phyloP scores from a whole-genome alignment of 177 flowering plant genomes.

The Vitis hybrid region DNA sequence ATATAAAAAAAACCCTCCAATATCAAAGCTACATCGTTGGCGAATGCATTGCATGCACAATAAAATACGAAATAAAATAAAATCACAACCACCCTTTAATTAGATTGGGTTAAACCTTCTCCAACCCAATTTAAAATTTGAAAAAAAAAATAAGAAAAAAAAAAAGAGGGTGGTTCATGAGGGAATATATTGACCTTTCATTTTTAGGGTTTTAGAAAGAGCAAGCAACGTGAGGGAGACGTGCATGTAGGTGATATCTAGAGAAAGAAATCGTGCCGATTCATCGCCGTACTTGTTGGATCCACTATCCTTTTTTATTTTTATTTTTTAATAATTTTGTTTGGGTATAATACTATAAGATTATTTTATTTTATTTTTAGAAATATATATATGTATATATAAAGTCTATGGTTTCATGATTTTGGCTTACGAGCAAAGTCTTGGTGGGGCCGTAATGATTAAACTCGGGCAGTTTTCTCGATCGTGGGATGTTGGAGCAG shows the following conservation, averaged over 20 bases:
- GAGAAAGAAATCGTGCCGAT: conserved; percentile 20
- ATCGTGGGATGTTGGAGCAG: conserved; percentile 37
- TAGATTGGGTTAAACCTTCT: no score
- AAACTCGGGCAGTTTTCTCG: conserved; percentile 31
- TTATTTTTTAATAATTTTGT: conserved; percentile 1
- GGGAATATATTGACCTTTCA: conserved; percentile 23
- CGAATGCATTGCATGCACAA: conserved; percentile 28
- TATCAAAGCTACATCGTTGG: background rate
- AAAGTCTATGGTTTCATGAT: conserved; percentile 47
- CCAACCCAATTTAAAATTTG: no score
- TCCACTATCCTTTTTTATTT: conserved; percentile 17
- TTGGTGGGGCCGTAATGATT: conserved; percentile 48
- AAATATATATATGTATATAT: background rate
- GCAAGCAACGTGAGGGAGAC: conserved; percentile 62
- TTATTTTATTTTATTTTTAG: background rate
- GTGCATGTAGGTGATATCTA: conserved; percentile 47
- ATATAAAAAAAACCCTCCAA: background rate
- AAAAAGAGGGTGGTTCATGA: background rate
- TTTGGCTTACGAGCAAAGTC: conserved; percentile 59
- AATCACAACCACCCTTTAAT: background rate
- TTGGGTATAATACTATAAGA: no score
- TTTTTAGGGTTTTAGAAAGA: conserved; percentile 11
- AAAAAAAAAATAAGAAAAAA: no score
- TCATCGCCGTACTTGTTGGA: conserved; percentile 53
- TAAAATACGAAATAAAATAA: conserved; percentile 6